phyloP scores from a whole-genome alignment of 2,329 filamentous ascomycete genomes.

The Microdochium trichocladiopsis region DNA sequence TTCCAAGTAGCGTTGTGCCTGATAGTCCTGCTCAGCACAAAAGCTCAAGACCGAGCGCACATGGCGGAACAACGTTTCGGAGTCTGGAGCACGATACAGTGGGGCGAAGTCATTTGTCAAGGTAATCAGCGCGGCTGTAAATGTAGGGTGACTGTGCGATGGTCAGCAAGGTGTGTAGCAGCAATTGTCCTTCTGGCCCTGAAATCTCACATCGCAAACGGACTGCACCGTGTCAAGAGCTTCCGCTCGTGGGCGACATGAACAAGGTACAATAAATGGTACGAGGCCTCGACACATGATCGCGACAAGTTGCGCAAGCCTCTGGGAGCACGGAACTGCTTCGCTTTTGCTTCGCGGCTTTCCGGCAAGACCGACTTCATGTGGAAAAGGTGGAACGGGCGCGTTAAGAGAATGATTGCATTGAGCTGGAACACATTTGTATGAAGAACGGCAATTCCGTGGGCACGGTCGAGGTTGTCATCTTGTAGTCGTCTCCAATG shows the following conservation, averaged over 20 bases:
- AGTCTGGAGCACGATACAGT: slow-evolving; percentile 36
- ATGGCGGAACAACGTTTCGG: slow-evolving; percentile 28
- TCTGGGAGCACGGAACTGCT: slow-evolving; percentile 18
- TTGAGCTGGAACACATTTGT: slow-evolving; percentile 56
- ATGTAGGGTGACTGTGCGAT: slow-evolving; percentile 43
- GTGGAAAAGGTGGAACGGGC: slow-evolving; percentile 57
- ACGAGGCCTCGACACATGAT: slow-evolving; percentile 42
- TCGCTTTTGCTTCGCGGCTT: slow-evolving; percentile 17
- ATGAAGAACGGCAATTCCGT: slow-evolving; percentile 54
- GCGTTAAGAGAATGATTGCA: slow-evolving; percentile 54
- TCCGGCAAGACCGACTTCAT: slow-evolving; percentile 33
- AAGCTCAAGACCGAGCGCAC: slow-evolving; percentile 41
- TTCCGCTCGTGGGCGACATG: slow-evolving; percentile 33
- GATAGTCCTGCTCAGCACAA: slow-evolving; percentile 38
- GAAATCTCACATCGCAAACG: slow-evolving; percentile 45
- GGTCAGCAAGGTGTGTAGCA: neutral
- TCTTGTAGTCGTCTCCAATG: slow-evolving; percentile 41
- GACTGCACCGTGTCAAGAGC: slow-evolving; percentile 43
- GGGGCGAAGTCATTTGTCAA: slow-evolving; percentile 49
- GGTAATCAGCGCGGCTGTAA: slow-evolving; percentile 45
- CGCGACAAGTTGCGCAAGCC: slow-evolving; percentile 39
- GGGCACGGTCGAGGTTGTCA: slow-evolving; percentile 29
- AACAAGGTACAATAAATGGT: slow-evolving; percentile 40
- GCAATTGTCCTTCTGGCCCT: neutral
- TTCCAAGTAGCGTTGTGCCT: slow-evolving; percentile 39